Base-by-base conservation (phyloP, 257 asterid species). In the Leptodermis oblonga region DNA sequence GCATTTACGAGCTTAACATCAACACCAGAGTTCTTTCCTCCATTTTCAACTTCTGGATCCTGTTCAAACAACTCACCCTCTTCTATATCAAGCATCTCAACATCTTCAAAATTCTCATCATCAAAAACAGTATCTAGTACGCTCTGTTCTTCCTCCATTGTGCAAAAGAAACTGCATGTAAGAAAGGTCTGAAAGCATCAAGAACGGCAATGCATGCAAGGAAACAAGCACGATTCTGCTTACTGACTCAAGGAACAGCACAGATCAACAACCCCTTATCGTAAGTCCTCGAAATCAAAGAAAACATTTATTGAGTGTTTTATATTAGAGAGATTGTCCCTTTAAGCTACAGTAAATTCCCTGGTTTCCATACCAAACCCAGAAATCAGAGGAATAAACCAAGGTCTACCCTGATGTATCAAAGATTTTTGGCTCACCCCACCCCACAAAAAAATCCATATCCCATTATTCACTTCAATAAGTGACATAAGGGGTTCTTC, bases 21-120 rank as follows among this genome's bases (percentile, higher is more conserved):
- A 70, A 69, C 9, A 28, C 25, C 80, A 80, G 68, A 82, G 72
- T 76, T 69, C 56, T 43, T 70, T 68, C 76, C 88, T 55, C 85
- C 86, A 42, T 65, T 72, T 64, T 73, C 86, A 69, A 80, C 77
- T 77, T 79, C 73, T 5, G 85, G 71, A 39, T 68, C 46, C 71
- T 73, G 81, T 61, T 83, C 90, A 22, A 83, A 71, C 22, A 90
- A 69, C 78, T 90, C 96, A 49, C 95, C 97, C 59, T 87, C 97
- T 76, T 92, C 97, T 69, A 81, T 82, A 77, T 90, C 98, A 79
- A 77, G 66, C 98, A 93, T 93, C 73, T 88, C 90, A 69, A 86
- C 84, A 83, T 80, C 88, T 26, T 79, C 92, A 26, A 73, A 15
- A 54, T 54, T 54, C 34, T 54, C 61, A 54, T 54, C 61, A 22